A percentile compares a stretch with the other conserved stretches of the same genome.
phyloP scores from a whole-genome alignment of 345 rosid genomes.

The Acer yangbiense region DNA sequence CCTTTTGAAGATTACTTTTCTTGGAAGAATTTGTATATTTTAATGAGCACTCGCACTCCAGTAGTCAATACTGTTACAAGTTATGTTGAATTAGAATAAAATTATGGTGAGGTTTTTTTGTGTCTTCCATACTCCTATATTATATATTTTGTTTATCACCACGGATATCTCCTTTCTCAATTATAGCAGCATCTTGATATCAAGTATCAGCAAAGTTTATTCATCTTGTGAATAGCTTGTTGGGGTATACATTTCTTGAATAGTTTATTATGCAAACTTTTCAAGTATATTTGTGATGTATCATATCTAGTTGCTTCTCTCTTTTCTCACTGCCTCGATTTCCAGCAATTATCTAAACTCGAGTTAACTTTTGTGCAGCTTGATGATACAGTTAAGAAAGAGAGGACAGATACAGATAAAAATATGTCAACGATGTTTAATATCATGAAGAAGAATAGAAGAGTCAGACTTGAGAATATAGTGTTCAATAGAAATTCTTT shows the following conservation, averaged over 20 bases:
- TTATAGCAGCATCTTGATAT: background rate
- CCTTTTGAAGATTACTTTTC: background rate
- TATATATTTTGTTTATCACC: background rate
- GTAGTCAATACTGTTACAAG: background rate
- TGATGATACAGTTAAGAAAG: slow-evolving; percentile 18
- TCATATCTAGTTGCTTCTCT: background rate
- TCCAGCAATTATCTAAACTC: background rate
- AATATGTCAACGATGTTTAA: slow-evolving; percentile 46
- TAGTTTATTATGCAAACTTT: too few species aligned
- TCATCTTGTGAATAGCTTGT: background rate
- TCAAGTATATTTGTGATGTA: background rate
- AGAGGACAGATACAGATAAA: slow-evolving; percentile 34
- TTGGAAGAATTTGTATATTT: background rate
- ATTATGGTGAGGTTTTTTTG: background rate
- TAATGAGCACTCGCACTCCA: too few species aligned
- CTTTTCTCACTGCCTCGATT: background rate
- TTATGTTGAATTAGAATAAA: background rate
- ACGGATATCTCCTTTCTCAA: background rate
- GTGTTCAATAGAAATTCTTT: slow-evolving; percentile 47
- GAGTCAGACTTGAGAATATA: slow-evolving; percentile 40
- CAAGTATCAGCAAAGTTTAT: background rate
- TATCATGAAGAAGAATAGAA: slow-evolving; percentile 40
- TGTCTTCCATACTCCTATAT: background rate
- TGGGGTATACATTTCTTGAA: background rate
- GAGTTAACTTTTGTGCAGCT: slow-evolving; percentile 29